Base-by-base conservation (phyloP, 2,329 filamentous ascomycete species). In the Alternaria consortialis region DNA sequence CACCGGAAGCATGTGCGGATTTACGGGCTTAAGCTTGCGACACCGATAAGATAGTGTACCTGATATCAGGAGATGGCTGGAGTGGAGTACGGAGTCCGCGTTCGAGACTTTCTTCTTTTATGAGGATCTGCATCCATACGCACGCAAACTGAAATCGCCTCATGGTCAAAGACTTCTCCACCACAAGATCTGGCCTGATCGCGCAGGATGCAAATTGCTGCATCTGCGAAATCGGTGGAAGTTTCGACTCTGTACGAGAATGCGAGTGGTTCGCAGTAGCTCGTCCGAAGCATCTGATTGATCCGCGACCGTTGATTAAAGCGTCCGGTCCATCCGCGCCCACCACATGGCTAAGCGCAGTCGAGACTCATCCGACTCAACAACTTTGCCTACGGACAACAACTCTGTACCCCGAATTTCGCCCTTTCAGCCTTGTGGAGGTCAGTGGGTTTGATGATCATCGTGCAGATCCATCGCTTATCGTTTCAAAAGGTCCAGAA, bases 141-240 rank as follows among this genome's bases (percentile, higher is more conserved):
- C 34, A 27, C 25, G 23, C 40, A 46, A 31, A 42, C 17, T 34
- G 32, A 36, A 39, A 37, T 39, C 12, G 50, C 42, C 56, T 47
- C 34, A 42, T 23, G 25, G n/a, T 27, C 27, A 31, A 58, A 36
- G 53, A 52, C 47, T 58, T 37, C 29, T 58, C 56, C 56, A 44
- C 50, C 56, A 44, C 50, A 25, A 36, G 11, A 54, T 58, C 56
- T 58, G 56, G 56, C 56, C 50, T 44, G 56, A 47, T 54, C 31
- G 51, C 46, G 42, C 20, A 55, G 42, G 50, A 53, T 29, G 56
- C 56, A 47, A 58, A 53, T 27, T 46, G 56, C 56, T 17, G 48
- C 32, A 29, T n/a, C 31, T 25, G 37, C 29, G 51, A 53, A 53
- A 42, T 40, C 37, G 37, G 23, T 34, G 15, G 13, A 43, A 32